These are phyloP conservation scores for Boletus austroedulis DNA, from an alignment of 1,284 basidiomycete species.

Conservation along the genomic window DNA sequence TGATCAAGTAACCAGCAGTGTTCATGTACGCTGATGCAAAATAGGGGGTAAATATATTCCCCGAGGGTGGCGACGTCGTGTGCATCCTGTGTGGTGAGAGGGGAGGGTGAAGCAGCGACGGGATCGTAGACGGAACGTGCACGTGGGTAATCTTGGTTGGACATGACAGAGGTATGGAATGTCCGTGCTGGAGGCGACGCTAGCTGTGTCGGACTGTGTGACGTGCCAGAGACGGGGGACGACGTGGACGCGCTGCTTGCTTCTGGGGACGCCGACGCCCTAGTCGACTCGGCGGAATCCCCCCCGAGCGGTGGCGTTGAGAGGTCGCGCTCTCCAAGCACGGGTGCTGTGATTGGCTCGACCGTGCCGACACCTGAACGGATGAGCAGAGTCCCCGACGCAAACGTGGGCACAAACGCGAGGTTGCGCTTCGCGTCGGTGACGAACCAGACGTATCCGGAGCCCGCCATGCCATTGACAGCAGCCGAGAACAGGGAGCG, in stretches of 20 bases:
- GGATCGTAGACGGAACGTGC: slow-evolving; percentile 29
- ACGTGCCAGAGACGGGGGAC: slow-evolving; percentile 20
- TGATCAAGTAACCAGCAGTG: slow-evolving; percentile 92
- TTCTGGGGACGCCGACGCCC: not conserved
- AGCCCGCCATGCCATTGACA: slow-evolving; percentile 74
- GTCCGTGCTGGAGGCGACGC: slow-evolving; percentile 20
- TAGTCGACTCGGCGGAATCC: no score
- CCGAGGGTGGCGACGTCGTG: slow-evolving; percentile 39
- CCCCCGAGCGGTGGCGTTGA: not conserved
- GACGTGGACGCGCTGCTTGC: slow-evolving; percentile 3
- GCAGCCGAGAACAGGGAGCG: slow-evolving; percentile 78
- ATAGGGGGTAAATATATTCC: slow-evolving; percentile 68
- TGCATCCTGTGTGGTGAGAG: slow-evolving; percentile 31
- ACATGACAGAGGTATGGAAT: slow-evolving; percentile 25
- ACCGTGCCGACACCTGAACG: slow-evolving; percentile 45
- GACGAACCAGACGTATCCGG: slow-evolving; percentile 89
- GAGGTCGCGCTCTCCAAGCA: slow-evolving; percentile 25
- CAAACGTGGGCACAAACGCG: slow-evolving; percentile 83
- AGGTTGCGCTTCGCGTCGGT: slow-evolving; percentile 62
- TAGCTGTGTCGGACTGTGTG: slow-evolving; percentile 8
- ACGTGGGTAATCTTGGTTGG: slow-evolving; percentile 12
- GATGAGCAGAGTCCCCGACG: slow-evolving; percentile 86
- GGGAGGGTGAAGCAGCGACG: slow-evolving; percentile 28
- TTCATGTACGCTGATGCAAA: slow-evolving; percentile 86
- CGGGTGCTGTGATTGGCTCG: slow-evolving; percentile 37